phyloP scores from a whole-genome alignment of 108 stramenopile species.

The Schizochytrium sp. region DNA sequence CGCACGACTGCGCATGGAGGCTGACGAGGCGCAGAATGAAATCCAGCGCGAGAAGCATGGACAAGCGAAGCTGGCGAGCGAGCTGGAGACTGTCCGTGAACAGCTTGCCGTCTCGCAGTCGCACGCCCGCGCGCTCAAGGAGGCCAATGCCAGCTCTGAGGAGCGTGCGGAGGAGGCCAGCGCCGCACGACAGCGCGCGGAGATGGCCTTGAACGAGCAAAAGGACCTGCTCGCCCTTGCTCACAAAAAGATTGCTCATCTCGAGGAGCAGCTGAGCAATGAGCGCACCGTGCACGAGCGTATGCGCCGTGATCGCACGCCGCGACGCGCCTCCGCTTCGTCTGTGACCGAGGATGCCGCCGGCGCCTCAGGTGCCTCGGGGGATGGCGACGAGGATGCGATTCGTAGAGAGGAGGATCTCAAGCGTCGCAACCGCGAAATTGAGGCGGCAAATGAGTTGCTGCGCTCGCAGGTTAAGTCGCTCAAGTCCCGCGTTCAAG shows the following conservation, averaged over 20 bases:
- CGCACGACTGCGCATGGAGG: neutral
- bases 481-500: neutral
- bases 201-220: neutral
- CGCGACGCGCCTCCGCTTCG: neutral
- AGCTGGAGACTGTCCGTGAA: neutral
- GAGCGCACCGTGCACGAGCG: neutral
- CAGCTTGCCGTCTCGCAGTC: neutral
- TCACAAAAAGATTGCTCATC: neutral
- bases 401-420: neutral
- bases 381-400: neutral
- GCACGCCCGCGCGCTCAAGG: neutral
- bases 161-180: neutral
- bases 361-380: neutral
- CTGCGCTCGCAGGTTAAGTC: neutral
- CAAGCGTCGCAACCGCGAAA: neutral
- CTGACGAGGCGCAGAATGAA: neutral
- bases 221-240: neutral
- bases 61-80: neutral
- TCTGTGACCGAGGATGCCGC: neutral
- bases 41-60: neutral
- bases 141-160: neutral
- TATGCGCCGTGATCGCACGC: neutral
- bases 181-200: neutral
- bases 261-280: neutral
- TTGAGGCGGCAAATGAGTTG: neutral